phyloP scores from a whole-genome alignment of 805 yeast species.

The Zygosaccharomyces gambellarensis region DNA sequence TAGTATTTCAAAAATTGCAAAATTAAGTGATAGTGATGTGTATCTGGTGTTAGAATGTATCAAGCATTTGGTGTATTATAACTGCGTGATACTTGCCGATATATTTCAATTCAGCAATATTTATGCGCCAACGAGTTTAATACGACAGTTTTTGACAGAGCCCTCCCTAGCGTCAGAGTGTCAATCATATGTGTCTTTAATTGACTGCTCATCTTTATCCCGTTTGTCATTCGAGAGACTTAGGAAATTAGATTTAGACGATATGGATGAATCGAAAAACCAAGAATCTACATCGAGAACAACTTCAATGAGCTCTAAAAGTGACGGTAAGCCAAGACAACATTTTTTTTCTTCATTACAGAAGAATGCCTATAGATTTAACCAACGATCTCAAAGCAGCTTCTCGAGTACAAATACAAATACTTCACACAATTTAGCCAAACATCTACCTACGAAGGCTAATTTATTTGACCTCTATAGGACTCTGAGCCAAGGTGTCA shows the following conservation, averaged over 20 bases:
- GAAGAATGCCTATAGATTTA: conserved; percentile 2
- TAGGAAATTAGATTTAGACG: conserved; percentile 5
- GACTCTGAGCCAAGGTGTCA: conserved; percentile 70
- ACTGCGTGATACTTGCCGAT: conserved; percentile 76
- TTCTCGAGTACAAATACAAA: conserved; percentile 15
- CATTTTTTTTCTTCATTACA: conserved; percentile 5
- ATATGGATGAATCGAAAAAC: conserved; percentile 7
- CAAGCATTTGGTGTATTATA: conserved; percentile 85
- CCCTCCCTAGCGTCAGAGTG: conserved; percentile 72
- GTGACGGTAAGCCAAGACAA: conserved; percentile 4
- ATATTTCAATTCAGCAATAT: conserved; percentile 84
- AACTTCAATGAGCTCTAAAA: conserved; percentile 24
- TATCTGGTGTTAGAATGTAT: conserved; percentile 77
- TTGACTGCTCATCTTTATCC: conserved; percentile 30
- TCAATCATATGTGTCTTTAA: conserved; percentile 66
- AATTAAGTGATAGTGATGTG: conserved; percentile 75
- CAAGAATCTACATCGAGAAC: conserved; percentile 24
- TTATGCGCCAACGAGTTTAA: conserved; percentile 81
- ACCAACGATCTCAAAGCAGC: conserved; percentile 16
- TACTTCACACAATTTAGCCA: conserved; percentile 4
- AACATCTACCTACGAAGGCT: conserved; percentile 53
- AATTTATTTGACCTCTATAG: conserved; percentile 68
- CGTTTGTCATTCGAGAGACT: conserved; percentile 33
- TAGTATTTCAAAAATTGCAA: conserved; percentile 70
- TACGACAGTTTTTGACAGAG: conserved; percentile 63